These are phyloP conservation scores for Camellia sinensis DNA, from an alignment of 148 eudicot genomes.

Conservation along the genomic window DNA sequence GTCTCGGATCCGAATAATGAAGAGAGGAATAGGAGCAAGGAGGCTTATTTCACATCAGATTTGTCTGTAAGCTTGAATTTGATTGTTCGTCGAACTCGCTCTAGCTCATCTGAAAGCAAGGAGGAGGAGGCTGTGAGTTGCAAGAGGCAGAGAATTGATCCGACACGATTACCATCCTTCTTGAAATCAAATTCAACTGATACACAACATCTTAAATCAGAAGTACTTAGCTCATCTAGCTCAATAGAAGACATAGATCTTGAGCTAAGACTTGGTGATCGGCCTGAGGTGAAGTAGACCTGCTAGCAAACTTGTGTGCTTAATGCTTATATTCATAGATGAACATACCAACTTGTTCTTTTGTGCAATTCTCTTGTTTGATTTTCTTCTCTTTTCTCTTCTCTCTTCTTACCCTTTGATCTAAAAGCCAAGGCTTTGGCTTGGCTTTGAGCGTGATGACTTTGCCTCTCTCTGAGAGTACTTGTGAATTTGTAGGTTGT, in stretches of 20 bases:
- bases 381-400: background rate
- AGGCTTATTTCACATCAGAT: slow-evolving; percentile 23
- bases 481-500: slow-evolving; percentile 5
- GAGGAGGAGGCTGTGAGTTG: slow-evolving; percentile 21
- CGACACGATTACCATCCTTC: background rate
- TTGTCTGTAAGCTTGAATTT: slow-evolving; percentile 32
- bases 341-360: background rate
- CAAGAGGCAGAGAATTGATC: slow-evolving; percentile 43
- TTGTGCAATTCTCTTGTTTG: background rate
- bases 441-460: slow-evolving; percentile 3
- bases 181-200: slow-evolving; percentile 7
- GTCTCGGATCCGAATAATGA: slow-evolving; percentile 7
- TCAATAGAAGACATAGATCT: slow-evolving; percentile 55
- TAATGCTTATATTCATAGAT: background rate
- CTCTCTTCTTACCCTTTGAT: background rate
- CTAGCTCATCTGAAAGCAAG: slow-evolving; percentile 3
- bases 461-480: background rate
- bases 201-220: slow-evolving; percentile 13
- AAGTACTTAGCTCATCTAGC: slow-evolving; percentile 20
- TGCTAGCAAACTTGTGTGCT: background rate
- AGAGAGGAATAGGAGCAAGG: slow-evolving; percentile 15
- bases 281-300: slow-evolving; percentile 37
- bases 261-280: slow-evolving; percentile 76
- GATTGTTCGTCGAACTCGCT: slow-evolving; percentile 10
- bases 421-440: background rate